Conservation (phyloP, 2,329 filamentous ascomycete genomes). For the Claviceps citrina region DNA sequence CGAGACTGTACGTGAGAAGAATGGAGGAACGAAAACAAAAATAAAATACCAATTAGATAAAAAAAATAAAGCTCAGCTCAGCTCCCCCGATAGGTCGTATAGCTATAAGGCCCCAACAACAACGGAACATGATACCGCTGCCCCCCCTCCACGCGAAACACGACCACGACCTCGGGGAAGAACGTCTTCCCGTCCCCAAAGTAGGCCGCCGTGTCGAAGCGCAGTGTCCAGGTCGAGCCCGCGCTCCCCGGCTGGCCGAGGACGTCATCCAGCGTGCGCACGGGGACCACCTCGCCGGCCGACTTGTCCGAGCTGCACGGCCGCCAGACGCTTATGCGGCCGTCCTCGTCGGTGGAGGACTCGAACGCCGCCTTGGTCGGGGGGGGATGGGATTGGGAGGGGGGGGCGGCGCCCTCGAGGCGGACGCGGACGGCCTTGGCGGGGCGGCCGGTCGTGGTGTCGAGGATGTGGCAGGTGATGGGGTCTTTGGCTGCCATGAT, state of each 20-base stretch:
- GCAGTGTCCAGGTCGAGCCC: conserved; percentile 48
- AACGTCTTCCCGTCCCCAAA: conserved; percentile 49
- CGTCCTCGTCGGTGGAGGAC: conserved; percentile 60
- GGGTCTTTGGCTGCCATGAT: conserved; percentile 32
- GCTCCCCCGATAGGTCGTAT: conserved; percentile 68
- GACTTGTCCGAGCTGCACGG: conserved; percentile 36
- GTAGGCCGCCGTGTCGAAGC: conserved; percentile 58
- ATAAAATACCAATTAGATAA: neutral
- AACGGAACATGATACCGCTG: conserved; percentile 71
- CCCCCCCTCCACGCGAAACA: conserved; percentile 35
- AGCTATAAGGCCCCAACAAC: conserved; percentile 62
- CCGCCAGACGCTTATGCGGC: conserved; percentile 56
- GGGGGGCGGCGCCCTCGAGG: conserved; percentile 29
- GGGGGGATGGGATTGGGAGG: too few species aligned
- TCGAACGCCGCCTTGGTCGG: conserved; percentile 32
- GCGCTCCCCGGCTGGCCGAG: conserved; percentile 26
- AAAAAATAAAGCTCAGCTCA: conserved; percentile 20
- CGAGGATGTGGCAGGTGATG: conserved; percentile 78
- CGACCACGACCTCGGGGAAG: conserved; percentile 43
- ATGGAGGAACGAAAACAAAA: neutral
- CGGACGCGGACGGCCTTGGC: conserved; percentile 51
- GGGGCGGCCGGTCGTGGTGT: conserved; percentile 60
- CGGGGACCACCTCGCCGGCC: conserved; percentile 41
- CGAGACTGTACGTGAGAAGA: too few species aligned
- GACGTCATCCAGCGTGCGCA: conserved; percentile 43